Percentiles rank a stretch among this genome's conserved stretches.
Evolutionary conservation across 140 eudicot genomes (phyloP).

Genomic region (Stevia rebaudiana): DNA sequence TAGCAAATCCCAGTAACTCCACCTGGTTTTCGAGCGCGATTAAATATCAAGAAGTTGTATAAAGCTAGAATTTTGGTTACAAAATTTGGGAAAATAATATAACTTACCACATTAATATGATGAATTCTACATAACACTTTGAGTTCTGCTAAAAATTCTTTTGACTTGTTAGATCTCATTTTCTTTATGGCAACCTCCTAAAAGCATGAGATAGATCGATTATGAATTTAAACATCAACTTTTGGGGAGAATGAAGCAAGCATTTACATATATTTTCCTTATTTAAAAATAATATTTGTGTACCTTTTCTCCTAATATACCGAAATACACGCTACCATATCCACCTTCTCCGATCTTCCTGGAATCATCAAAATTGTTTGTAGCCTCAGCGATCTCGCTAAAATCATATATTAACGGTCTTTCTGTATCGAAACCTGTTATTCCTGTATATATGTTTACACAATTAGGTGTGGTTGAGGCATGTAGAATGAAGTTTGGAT

Average conservation of each 20-base stretch:
- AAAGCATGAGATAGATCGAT: conserved; percentile 2
- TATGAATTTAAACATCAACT: background rate
- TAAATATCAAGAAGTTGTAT: background rate
- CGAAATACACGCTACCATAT: conserved; percentile 76
- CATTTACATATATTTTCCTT: background rate
- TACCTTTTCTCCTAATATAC: conserved; percentile 67
- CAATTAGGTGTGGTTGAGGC: background rate
- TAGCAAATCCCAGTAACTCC: conserved; percentile 80
- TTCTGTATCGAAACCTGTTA: conserved; percentile 68
- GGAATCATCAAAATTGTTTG: conserved; percentile 53
- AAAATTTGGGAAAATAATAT: background rate
- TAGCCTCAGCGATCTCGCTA: conserved; percentile 74
- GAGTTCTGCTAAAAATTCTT: conserved; percentile 76
- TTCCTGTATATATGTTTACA: conserved; percentile 29
- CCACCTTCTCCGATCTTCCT: conserved; percentile 78
- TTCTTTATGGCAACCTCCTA: conserved; percentile 84
- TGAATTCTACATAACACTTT: conserved; percentile 80
- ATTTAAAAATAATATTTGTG: background rate
- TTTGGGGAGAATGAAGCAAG: background rate
- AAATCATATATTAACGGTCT: conserved; percentile 58
- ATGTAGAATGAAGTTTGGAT: background rate
- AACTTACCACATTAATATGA: conserved; percentile 79
- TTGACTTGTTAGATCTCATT: conserved; percentile 81
- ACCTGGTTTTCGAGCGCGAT: conserved; percentile 34
- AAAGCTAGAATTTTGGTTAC: background rate